Base-by-base conservation (phyloP, 2,329 filamentous ascomycete species). In the Nakataea oryzae region DNA sequence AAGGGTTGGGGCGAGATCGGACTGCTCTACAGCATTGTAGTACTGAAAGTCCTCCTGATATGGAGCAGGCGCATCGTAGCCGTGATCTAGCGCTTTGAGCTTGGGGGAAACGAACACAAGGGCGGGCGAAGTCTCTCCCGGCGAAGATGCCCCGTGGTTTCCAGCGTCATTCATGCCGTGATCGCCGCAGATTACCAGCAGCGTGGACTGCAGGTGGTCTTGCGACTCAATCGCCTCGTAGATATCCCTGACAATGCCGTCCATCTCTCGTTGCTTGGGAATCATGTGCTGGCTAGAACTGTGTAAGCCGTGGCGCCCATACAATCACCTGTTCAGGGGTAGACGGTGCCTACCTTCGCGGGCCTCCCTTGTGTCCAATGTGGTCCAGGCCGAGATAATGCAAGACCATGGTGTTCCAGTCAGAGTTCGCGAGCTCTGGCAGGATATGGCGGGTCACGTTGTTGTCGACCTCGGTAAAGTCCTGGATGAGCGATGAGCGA, bases 121-220 rank as follows among this genome's bases (percentile, higher is more conserved):
- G 21, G 95, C 95, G 0, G 95, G 89, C 0, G 93, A 97, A 1
- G 95, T 97, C 77, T 99, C 95, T 56, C 95, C 93, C 1, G 91
- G 85, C 0, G 93, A 93, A 12, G 93, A 97, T 54, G 93, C 95
- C 32, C 95, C 95, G 72, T 99, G 95, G 67, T 97, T 97, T 2
- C 95, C 95, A 26, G 91, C 95, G 68, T 97, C 93, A 68, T 97
- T 99, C 95, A 99, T 99, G n/a, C 95, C 95, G 71, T 99, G 95
- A 69, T 99, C 96, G 62, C 95, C 95, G 62, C 88, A 91, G 8
- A 99, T 76, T 3, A 99, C 86, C 57, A 99, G 82, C 2, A 99
- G 77, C 0, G 93, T 92, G 5, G 89, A 89, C 34, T 84, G 71
- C 1, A 97, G 84, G 72, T 96, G 88, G 1, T 81, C 71, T 62